A percentile compares a stretch with the other conserved stretches of the same genome.
Conservation (phyloP, 2,329 filamentous ascomycete genomes). For the Cyphellophora attinorum region DNA sequence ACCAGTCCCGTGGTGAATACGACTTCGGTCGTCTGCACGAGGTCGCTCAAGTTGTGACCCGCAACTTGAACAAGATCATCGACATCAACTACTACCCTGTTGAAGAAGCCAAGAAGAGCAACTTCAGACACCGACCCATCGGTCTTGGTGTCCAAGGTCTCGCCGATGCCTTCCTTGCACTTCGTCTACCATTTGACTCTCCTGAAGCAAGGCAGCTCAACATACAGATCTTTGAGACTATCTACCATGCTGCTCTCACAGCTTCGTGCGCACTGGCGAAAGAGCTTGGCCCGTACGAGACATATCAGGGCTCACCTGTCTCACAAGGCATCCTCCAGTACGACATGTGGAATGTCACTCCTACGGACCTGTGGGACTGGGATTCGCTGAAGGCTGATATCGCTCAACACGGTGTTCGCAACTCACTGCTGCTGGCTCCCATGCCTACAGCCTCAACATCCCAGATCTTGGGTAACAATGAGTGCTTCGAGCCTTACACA, state of each 20-base stretch:
- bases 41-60: slow-evolving; percentile 82
- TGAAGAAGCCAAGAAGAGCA: slow-evolving; percentile 83
- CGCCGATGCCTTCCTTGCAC: slow-evolving; percentile 92
- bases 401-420: slow-evolving; percentile 85
- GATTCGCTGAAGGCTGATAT: slow-evolving; percentile 78
- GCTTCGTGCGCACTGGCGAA: slow-evolving; percentile 80
- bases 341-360: slow-evolving; percentile 96
- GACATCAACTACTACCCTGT: slow-evolving; percentile 99
- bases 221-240: slow-evolving; percentile 98
- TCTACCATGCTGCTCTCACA: slow-evolving; percentile 91
- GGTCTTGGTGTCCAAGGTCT: slow-evolving; percentile 96
- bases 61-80: slow-evolving; percentile 96
- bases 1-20: slow-evolving; percentile 73
- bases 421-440: slow-evolving; percentile 87
- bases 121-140: slow-evolving; percentile 92
- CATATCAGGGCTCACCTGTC: slow-evolving; percentile 86
- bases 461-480: slow-evolving; percentile 97
- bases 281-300: slow-evolving; percentile 72
- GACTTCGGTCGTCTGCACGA: slow-evolving; percentile 97
- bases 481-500: slow-evolving; percentile 99
- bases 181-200: slow-evolving; percentile 95
- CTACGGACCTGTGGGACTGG: slow-evolving; percentile 96
- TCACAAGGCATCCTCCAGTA: slow-evolving; percentile 95
- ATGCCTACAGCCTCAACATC: slow-evolving; percentile 98
- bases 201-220: slow-evolving; percentile 88